Conservation (phyloP, 768 basidiomycete species). For the Calocybe cyanea region DNA sequence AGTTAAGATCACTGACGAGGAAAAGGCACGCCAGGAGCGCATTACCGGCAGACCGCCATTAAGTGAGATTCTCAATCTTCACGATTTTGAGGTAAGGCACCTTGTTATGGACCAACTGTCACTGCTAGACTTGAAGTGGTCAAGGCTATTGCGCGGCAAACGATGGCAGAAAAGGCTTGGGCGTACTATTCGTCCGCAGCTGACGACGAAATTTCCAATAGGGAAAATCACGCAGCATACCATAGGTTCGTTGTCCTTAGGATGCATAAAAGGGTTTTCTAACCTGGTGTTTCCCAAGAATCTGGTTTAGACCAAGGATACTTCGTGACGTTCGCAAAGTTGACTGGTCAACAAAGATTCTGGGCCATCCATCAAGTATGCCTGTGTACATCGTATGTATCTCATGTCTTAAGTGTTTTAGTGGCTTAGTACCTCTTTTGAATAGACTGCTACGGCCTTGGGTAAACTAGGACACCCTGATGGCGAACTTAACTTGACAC, state of each 20-base stretch:
- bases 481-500: constrained; percentile 87
- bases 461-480: constrained; percentile 96
- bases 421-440: background rate
- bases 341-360: constrained; percentile 81
- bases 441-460: constrained; percentile 72
- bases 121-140: constrained; percentile 3
- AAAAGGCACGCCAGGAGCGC: constrained; percentile 64
- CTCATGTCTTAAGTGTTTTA: background rate
- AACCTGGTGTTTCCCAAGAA: constrained; percentile 28
- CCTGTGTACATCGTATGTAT: constrained; percentile 73
- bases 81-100: constrained; percentile 82
- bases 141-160: constrained; percentile 76
- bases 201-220: constrained; percentile 88
- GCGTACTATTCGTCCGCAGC: constrained; percentile 97
- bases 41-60: constrained; percentile 65
- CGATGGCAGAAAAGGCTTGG: constrained; percentile 88
- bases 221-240: constrained; percentile 90
- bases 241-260: constrained; percentile 54
- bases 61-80: constrained; percentile 79
- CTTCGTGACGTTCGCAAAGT: constrained; percentile 81
- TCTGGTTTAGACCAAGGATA: constrained; percentile 91
- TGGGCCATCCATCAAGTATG: constrained; percentile 72
- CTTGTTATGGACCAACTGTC: background rate
- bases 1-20: constrained; percentile 62
- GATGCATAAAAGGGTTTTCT: background rate